phyloP scores from a whole-genome alignment of 1,284 basidiomycete species.

The Phlebopus sp. region DNA sequence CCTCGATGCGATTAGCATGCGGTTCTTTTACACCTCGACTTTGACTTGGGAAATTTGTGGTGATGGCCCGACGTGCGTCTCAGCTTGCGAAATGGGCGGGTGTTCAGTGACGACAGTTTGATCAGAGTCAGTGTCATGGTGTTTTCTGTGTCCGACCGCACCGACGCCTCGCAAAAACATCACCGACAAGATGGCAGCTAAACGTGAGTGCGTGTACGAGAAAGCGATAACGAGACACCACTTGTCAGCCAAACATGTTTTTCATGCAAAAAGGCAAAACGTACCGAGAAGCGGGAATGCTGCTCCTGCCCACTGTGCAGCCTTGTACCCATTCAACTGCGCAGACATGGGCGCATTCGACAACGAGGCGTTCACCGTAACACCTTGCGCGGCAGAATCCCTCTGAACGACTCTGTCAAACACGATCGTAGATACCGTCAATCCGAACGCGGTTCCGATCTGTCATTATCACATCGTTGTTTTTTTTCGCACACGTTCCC shows the following conservation, averaged over 20 bases:
- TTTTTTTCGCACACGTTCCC: not conserved
- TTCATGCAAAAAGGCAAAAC: slow-evolving; percentile 8
- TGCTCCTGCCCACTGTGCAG: slow-evolving; percentile 64
- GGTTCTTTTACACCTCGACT: too few relatives aligned
- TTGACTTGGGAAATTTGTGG: too few relatives aligned
- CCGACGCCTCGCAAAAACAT: slow-evolving; percentile 60
- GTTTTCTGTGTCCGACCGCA: slow-evolving; percentile 43
- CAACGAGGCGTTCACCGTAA: slow-evolving; percentile 26
- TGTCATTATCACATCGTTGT: slow-evolving; percentile 25
- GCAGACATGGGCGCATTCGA: slow-evolving; percentile 37
- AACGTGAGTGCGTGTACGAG: not conserved
- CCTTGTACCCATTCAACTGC: slow-evolving; percentile 51
- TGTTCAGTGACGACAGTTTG: slow-evolving; percentile 22
- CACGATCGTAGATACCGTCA: slow-evolving; percentile 74
- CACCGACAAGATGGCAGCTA: slow-evolving; percentile 49
- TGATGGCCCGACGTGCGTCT: too few relatives aligned
- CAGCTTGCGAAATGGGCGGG: not conserved
- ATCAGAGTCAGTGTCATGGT: slow-evolving; percentile 16
- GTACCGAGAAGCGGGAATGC: slow-evolving; percentile 58
- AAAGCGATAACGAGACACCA: too few relatives aligned
- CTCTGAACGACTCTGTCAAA: slow-evolving; percentile 50
- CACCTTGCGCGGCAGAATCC: slow-evolving; percentile 32
- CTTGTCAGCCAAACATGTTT: slow-evolving; percentile 1
- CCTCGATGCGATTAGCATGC: too few relatives aligned
- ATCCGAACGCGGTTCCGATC: slow-evolving; percentile 73